Conservation (phyloP, 768 basidiomycete species). For the Hortiboletus campestris region DNA sequence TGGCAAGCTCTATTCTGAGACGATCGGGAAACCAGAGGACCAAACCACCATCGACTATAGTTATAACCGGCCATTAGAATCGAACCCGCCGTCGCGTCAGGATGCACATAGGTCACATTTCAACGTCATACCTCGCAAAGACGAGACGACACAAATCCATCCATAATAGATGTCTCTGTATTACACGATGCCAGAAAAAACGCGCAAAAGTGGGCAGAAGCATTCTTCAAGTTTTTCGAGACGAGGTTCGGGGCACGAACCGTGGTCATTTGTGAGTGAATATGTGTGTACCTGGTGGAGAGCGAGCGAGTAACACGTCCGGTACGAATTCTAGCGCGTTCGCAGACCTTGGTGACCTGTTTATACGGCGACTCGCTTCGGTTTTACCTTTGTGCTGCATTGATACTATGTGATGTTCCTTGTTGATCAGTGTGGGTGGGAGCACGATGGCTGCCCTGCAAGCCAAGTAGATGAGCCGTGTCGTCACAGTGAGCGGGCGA, state of each 20-base stretch:
- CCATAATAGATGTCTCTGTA: conserved; percentile 52
- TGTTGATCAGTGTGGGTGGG: conserved; percentile 1
- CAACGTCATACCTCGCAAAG: neutral
- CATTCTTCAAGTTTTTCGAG: conserved; percentile 51
- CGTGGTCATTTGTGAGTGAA: conserved; percentile 55
- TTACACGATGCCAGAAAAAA: conserved; percentile 43
- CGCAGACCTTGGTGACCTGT: conserved; percentile 3
- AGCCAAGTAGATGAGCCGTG: neutral
- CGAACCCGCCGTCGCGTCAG: conserved; percentile 61
- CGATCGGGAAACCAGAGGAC: conserved; percentile 49
- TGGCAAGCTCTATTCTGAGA: conserved; percentile 40
- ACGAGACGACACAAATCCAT: neutral
- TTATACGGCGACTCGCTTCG: neutral
- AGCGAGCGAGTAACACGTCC: neutral
- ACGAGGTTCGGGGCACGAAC: conserved; percentile 46
- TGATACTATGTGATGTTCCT: neutral
- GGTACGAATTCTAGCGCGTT: neutral
- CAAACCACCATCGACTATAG: conserved; percentile 51
- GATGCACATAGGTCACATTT: conserved; percentile 23
- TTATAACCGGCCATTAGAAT: conserved; percentile 55
- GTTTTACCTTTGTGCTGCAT: neutral
- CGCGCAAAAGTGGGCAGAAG: conserved; percentile 54
- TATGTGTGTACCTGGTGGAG: neutral
- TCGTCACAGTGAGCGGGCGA: neutral
- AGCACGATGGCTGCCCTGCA: neutral